phyloP scores from a whole-genome alignment of 805 yeast species.

The Priceomyces castillae region DNA sequence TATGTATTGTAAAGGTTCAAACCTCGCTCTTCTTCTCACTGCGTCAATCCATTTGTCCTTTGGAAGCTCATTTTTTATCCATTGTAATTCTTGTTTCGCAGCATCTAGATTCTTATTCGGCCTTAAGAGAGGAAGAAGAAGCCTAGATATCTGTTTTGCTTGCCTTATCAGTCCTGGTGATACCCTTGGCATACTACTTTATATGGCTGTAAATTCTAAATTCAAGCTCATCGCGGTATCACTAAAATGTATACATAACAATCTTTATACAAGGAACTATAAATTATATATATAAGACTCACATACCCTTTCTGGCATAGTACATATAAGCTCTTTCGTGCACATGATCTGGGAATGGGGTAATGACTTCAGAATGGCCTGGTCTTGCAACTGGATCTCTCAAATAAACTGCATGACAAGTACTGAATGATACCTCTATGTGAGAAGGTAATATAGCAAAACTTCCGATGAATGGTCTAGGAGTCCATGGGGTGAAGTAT shows the following conservation, averaged over 20 bases:
- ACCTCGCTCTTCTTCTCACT: constrained; percentile 46
- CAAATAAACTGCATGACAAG: constrained; percentile 95
- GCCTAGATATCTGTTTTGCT: constrained; percentile 24
- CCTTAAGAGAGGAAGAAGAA: constrained; percentile 32
- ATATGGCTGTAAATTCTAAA: background rate
- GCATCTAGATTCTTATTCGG: constrained; percentile 29
- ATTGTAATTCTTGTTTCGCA: constrained; percentile 57
- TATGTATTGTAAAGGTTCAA: constrained; percentile 80
- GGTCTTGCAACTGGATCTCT: constrained; percentile 98
- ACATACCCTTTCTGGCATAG: constrained; percentile 72
- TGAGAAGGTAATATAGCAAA: constrained; percentile 91
- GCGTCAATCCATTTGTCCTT: constrained; percentile 48
- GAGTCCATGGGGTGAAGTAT: constrained; percentile 95
- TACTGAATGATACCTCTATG: constrained; percentile 81
- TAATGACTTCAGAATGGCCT: constrained; percentile 91
- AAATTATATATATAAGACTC: constrained; percentile 8
- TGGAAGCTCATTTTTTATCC: constrained; percentile 64
- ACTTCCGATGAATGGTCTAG: constrained; percentile 90
- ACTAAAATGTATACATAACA: background rate
- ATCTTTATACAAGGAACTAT: constrained; percentile 1
- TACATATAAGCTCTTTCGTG: constrained; percentile 96
- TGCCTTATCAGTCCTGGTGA: constrained; percentile 24
- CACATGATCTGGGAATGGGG: constrained; percentile 78
- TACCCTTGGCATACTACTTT: constrained; percentile 29
- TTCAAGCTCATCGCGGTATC: background rate